These are phyloP conservation scores for Ascochyta pisi DNA, from an alignment of 2,329 filamentous ascomycete genomes.

Conservation along the genomic window DNA sequence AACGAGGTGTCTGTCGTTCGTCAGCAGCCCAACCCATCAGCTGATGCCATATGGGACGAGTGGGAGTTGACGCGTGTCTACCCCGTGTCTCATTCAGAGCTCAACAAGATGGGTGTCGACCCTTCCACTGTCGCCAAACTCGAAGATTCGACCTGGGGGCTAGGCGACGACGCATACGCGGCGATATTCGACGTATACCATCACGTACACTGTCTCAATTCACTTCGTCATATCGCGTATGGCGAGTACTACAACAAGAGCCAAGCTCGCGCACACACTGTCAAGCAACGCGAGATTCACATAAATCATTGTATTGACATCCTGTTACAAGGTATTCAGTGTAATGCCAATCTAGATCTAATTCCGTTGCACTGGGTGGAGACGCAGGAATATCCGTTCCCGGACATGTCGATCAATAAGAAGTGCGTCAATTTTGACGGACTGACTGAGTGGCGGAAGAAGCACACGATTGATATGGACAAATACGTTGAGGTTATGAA, in stretches of 20 bases:
- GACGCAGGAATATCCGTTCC: conserved; percentile 17
- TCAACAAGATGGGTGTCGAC: conserved; percentile 17
- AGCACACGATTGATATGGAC: conserved; percentile 26
- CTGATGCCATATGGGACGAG: conserved; percentile 19
- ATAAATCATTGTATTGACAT: conserved; percentile 22
- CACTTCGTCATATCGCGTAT: conserved; percentile 17
- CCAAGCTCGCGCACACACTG: conserved; percentile 11
- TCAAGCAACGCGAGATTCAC: conserved; percentile 22
- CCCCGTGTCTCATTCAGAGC: conserved; percentile 12
- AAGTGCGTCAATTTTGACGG: conserved; percentile 24
- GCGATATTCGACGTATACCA: conserved; percentile 23
- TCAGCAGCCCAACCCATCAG: conserved; percentile 16
- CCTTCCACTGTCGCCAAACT: conserved; percentile 13
- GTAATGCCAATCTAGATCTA: conserved; percentile 19
- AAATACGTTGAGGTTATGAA: conserved; percentile 26
- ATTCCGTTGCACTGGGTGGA: conserved; percentile 24
- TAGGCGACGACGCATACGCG: conserved; percentile 22
- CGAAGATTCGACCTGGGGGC: conserved; percentile 13
- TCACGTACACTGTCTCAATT: conserved; percentile 24
- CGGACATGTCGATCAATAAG: conserved; percentile 24
- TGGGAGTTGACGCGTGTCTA: conserved; percentile 23
- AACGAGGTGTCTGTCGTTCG: conserved; percentile 2
- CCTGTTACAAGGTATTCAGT: conserved; percentile 20
- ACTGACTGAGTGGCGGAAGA: conserved; percentile 22
- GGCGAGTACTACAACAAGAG: conserved; percentile 20